Percentiles rank a stretch among this genome's conserved stretches.
Evolutionary conservation across 2,329 filamentous ascomycete genomes (phyloP).

Genomic region (Sclerotinia nivalis): DNA sequence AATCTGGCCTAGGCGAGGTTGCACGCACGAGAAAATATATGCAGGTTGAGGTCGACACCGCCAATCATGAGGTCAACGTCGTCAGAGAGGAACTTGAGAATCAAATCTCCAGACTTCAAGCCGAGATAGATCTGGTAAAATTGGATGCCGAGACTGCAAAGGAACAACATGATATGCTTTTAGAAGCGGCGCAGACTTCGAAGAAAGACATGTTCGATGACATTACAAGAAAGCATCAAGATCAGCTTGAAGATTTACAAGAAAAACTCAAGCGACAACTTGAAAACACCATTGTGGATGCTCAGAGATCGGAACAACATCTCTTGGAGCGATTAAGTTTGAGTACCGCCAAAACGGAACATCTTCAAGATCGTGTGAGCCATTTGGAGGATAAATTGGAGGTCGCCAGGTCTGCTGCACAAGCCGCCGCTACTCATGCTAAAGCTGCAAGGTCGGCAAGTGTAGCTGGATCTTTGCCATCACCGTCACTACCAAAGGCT

Average conservation of each 20-base stretch:
- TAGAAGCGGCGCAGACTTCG: slow-evolving; percentile 75
- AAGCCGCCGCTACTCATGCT: slow-evolving; percentile 45
- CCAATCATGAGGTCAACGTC: slow-evolving; percentile 82
- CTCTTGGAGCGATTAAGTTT: slow-evolving; percentile 79
- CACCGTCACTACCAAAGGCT: slow-evolving; percentile 36
- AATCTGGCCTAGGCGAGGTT: slow-evolving; percentile 76
- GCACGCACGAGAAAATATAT: slow-evolving; percentile 76
- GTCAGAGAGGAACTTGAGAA: slow-evolving; percentile 80
- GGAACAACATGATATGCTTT: slow-evolving; percentile 77
- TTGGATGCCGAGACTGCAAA: slow-evolving; percentile 80
- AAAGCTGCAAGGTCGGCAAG: slow-evolving; percentile 38
- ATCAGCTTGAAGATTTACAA: slow-evolving; percentile 72
- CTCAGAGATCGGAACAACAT: slow-evolving; percentile 75
- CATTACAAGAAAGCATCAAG: slow-evolving; percentile 59
- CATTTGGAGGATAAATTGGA: slow-evolving; percentile 90
- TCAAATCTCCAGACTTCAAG: slow-evolving; percentile 69
- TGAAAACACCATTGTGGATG: slow-evolving; percentile 75
- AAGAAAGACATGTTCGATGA: slow-evolving; percentile 59
- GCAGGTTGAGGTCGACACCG: slow-evolving; percentile 78
- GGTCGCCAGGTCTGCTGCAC: slow-evolving; percentile 79
- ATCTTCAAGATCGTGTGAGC: slow-evolving; percentile 79
- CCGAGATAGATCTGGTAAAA: slow-evolving; percentile 74
- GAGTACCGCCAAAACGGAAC: slow-evolving; percentile 79
- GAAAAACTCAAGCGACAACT: slow-evolving; percentile 74
- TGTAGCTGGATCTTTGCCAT: slow-evolving; percentile 26